Evolutionary conservation across 164 flowering plant genomes (phyloP).

Genomic region (Akebia trifoliata): DNA sequence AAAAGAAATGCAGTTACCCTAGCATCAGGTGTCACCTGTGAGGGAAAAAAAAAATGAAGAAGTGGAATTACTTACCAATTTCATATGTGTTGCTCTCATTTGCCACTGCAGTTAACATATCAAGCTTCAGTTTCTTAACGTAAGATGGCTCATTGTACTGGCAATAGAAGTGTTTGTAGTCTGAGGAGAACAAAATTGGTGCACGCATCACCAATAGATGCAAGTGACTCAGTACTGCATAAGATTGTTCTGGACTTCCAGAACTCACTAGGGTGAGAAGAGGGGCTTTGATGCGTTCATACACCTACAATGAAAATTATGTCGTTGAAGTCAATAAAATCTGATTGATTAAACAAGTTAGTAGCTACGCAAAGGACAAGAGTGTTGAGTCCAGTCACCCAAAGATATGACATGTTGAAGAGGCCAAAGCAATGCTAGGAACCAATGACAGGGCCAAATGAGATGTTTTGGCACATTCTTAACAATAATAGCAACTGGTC

Average conservation of each 20-base stretch:
- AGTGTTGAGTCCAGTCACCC: background rate
- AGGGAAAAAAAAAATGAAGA: background rate
- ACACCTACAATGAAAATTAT: slow-evolving; percentile 49
- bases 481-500: background rate
- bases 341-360: background rate
- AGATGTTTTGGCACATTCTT: background rate
- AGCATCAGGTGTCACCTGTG: slow-evolving; percentile 1
- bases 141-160: slow-evolving; percentile 96
- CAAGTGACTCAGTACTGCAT: slow-evolving; percentile 90
- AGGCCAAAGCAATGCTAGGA: background rate
- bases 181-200: slow-evolving; percentile 82
- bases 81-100: slow-evolving; percentile 98
- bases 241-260: slow-evolving; percentile 95
- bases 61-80: slow-evolving; percentile 52
- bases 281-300: slow-evolving; percentile 99
- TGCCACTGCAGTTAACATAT: slow-evolving; percentile 98
- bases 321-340: background rate
- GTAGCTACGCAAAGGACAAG: background rate
- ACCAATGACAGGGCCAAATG: background rate
- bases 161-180: slow-evolving; percentile 96
- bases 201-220: slow-evolving; percentile 99
- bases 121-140: slow-evolving; percentile 96
- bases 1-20: slow-evolving; percentile 6
- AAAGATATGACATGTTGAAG: background rate
- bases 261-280: slow-evolving; percentile 89